Base-by-base conservation (phyloP, 1,139 yeast species). In the Suhomyces kunorum region DNA sequence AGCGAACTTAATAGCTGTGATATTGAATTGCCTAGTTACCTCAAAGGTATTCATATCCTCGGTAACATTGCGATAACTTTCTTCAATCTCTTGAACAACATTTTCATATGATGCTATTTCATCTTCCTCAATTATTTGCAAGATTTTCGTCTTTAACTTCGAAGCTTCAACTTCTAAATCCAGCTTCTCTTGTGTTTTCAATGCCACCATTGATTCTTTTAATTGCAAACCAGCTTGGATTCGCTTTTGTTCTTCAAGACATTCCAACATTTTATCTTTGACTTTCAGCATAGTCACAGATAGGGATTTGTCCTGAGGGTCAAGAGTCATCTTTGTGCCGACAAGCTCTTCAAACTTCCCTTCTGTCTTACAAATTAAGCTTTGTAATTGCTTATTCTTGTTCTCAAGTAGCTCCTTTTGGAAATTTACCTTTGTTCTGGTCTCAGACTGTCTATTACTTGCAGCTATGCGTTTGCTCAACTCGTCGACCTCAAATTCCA, bases 41-140 rank as follows among this genome's bases (percentile, higher is more conserved):
- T 80, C 81, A 23, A 76, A 76, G 46, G 85, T 78, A 50, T 83
- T 84, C 20, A 78, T 59, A 40, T 83, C 81, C 48, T 81, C 84
- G 27, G 79, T 61, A 0, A 86, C 79, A 18, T 72, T 73, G 38
- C 75, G 71, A 48, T 78, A 78, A 37, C 83, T 83, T 12, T 71
- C 74, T 51, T 85, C 89, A 18, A 82, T 67, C 16, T 78, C 83
- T n/a, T 59, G 58, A 4, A 83, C 51, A 4, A 76, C 63, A 0
- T 61, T 63, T 29, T 74, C 78, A 51, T 76, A 84, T 0, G 71
- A 71, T 1, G 65, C 69, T n/a, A 81, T 66, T 19, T 73, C 73
- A 23, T 73, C 71, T 44, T 71, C 79, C 11, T 71, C 58, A 1
- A 71, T 53, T 1, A 60, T 64, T 17, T 49, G 45, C 2, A 58